Evolutionary conservation across 2,329 filamentous ascomycete species (phyloP), one percentile per base, ranked within the genome.

Genomic region (Curvularia sp.): DNA sequence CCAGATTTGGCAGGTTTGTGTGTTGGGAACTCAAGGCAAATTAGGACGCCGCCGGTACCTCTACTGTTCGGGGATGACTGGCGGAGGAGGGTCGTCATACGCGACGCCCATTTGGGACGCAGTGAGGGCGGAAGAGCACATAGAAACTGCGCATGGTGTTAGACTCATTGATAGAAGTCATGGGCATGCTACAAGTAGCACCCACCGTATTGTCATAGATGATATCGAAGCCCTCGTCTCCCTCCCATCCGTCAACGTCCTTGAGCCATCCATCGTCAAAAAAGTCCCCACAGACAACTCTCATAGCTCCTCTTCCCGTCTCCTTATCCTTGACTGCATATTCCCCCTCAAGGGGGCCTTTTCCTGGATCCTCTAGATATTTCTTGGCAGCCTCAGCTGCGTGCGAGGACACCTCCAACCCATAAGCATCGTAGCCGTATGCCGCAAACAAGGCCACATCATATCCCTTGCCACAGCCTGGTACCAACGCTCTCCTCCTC

Each of bases 401-500:
- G 18, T 77, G 79, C 8, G 80, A 69, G 43, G 87, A 88, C 54
- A 85, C 83, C 72, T 96, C 92, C 1, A 96, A 78, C 0, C 91
- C 93, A 68, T 86, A 88, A 1, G 87, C 87, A 76, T 96, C 89
- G 73, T 91, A 95, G 1, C 92, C 92, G 70, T 89, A 86, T 9
- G 86, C 86, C 49, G 87, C 85, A 43, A 96, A 83, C 36, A 96
- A 81, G 9, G 92, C 81, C 1, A 92, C 90, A 78, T 96, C 93
- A 71, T 95, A 89, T 5, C 92, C 93, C 46, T 86, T 84, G 0
- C 92, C 93, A 76, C 92, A 96, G 5, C 92, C 92, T 0, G 92
- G 90, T 0, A 96, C 89, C 8, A 96, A 80, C 1, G 89, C 92
- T 55, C 80, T 81, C 66, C 84, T 85, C 55, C 75, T 79, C 68